Evolutionary conservation across 306 rosid species (phyloP).

Genomic region (Clitoria ternatea): DNA sequence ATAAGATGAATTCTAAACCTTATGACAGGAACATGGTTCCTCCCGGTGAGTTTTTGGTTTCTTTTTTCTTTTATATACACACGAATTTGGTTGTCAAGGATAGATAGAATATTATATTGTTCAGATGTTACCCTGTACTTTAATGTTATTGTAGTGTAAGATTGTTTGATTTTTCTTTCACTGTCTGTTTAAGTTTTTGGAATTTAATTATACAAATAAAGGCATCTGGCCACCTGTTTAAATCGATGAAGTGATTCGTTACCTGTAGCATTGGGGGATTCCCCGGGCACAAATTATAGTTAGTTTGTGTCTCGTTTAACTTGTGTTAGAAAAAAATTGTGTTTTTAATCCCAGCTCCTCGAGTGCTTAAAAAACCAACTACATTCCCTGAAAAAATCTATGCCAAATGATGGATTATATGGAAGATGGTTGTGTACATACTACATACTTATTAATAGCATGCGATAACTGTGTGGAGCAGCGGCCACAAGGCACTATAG

Average conservation of each 20-base stretch:
- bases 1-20: slow-evolving; percentile 35
- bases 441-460: too few relatives aligned
- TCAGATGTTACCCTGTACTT: neutral
- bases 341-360: neutral
- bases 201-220: neutral
- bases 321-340: neutral
- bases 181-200: neutral
- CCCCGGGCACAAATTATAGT: neutral
- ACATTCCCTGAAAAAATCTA: neutral
- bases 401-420: neutral
- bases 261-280: neutral
- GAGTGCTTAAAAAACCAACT: neutral
- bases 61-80: neutral
- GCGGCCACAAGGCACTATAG: too few relatives aligned
- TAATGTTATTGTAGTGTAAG: neutral
- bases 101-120: neutral
- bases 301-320: neutral
- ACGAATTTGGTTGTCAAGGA: neutral
- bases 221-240: neutral
- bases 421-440: slow-evolving; percentile 9
- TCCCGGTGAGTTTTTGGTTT: slow-evolving; percentile 50
- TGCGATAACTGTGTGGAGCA: too few relatives aligned
- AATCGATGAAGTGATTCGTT: neutral
- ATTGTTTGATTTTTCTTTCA: neutral
- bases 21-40: slow-evolving; percentile 65